A percentile compares a stretch with the other conserved stretches of the same genome.
phyloP scores from a whole-genome alignment of 1,284 basidiomycete genomes.

The Erythrobasidium hasegawianum region DNA sequence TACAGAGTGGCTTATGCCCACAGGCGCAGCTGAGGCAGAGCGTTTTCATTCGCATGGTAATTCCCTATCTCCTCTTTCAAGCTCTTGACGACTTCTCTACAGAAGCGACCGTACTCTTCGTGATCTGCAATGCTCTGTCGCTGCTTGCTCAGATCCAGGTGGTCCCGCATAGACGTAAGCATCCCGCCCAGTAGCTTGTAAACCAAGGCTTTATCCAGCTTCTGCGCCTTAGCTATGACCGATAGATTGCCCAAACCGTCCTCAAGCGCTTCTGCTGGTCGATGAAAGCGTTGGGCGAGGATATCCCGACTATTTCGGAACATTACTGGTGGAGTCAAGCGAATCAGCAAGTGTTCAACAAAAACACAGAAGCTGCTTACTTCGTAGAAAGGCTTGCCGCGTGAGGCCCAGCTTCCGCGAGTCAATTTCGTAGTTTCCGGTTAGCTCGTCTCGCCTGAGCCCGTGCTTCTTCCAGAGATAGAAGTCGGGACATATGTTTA shows the following conservation, averaged over 20 bases:
- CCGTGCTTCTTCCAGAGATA: constrained; percentile 26
- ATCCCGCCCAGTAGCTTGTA: constrained; percentile 36
- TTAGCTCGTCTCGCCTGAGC: neutral
- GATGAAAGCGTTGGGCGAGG: constrained; percentile 3
- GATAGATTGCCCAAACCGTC: constrained; percentile 8
- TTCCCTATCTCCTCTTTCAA: constrained; percentile 27
- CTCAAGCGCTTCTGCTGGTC: constrained; percentile 1
- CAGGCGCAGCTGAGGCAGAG: constrained; percentile 17
- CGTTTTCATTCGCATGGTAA: constrained; percentile 11
- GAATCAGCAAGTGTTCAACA: too few relatives aligned
- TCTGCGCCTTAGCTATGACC: constrained; percentile 2
- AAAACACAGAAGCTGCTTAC: too few relatives aligned
- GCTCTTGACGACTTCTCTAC: constrained; percentile 5
- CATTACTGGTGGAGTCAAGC: neutral
- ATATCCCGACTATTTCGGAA: constrained; percentile 13
- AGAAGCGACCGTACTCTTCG: constrained; percentile 19
- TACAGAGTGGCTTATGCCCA: neutral
- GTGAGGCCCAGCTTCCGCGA: constrained; percentile 30
- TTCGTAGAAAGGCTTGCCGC: constrained; percentile 29
- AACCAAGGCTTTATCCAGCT: constrained; percentile 24
- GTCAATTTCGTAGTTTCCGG: constrained; percentile 17
- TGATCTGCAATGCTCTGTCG: constrained; percentile 59
- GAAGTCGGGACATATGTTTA: constrained; percentile 29
- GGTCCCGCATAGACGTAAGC: constrained; percentile 39
- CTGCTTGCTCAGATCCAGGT: constrained; percentile 45